A percentile compares a stretch with the other conserved stretches of the same genome.
phyloP scores from a whole-genome alignment of 2,329 filamentous ascomycete genomes.

The Fusarium lateritium region DNA sequence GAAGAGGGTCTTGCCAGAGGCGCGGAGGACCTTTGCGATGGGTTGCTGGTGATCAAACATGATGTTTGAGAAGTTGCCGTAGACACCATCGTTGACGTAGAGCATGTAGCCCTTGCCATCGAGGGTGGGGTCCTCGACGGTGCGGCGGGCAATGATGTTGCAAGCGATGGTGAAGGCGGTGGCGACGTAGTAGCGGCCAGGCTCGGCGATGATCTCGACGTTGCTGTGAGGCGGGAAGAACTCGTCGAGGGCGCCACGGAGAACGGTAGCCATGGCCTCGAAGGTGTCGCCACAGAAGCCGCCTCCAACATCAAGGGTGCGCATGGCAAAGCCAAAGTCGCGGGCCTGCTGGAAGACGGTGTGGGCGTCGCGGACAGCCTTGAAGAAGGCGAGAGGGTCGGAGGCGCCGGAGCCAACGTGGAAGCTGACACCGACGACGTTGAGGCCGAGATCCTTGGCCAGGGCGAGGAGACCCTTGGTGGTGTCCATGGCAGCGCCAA shows the following conservation, averaged over 20 bases:
- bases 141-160: conserved; percentile 95
- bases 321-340: conserved; percentile 82
- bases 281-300: conserved; percentile 94
- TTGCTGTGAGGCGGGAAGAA: conserved; percentile 83
- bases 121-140: conserved; percentile 79
- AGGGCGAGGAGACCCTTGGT: conserved; percentile 83
- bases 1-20: conserved; percentile 71
- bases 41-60: conserved; percentile 99
- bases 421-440: conserved; percentile 96
- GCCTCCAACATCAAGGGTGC: conserved; percentile 93
- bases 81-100: conserved; percentile 97
- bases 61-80: conserved; percentile 99
- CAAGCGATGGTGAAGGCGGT: conserved; percentile 94
- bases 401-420: conserved; percentile 97
- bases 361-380: conserved; percentile 91
- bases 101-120: conserved; percentile 89
- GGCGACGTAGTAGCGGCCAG: conserved; percentile 95
- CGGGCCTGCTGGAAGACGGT: conserved; percentile 89
- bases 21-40: conserved; percentile 82
- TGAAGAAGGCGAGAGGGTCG: conserved; percentile 91
- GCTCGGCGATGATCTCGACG: conserved; percentile 93
- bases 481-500: conserved; percentile 89
- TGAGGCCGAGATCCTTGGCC: conserved; percentile 86
- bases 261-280: conserved; percentile 87
- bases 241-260: conserved; percentile 84